Conservation (phyloP, 2,329 filamentous ascomycete genomes). For the Aspergillus pseudonomiae region DNA sequence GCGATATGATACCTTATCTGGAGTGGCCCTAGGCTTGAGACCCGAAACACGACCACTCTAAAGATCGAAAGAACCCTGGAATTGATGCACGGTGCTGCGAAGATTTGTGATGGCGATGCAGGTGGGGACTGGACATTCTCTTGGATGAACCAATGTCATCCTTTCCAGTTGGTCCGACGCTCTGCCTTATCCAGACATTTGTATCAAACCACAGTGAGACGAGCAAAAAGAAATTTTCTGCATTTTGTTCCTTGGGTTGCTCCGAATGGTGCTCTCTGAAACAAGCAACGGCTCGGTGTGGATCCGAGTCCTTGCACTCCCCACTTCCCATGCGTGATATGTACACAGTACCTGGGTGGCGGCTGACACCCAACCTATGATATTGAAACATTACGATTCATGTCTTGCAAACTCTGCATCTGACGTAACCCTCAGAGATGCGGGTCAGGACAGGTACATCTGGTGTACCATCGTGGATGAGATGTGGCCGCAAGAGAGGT, state of each 20-base stretch:
- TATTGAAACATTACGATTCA: not conserved
- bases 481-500: not conserved
- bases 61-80: not conserved
- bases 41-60: not conserved
- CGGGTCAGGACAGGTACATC: not conserved
- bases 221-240: not conserved
- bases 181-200: not conserved
- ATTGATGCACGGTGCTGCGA: not conserved
- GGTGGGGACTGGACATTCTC: not conserved
- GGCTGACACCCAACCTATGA: not conserved
- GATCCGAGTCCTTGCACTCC: not conserved
- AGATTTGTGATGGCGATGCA: not conserved
- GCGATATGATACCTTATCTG: constrained; percentile 1
- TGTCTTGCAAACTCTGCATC: not conserved
- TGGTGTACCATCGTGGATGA: not conserved
- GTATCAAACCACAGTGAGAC: not conserved
- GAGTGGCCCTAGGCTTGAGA: not conserved
- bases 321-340: not conserved
- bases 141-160: not conserved
- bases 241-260: not conserved
- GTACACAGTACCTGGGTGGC: not conserved
- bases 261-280: not conserved
- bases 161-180: not conserved
- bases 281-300: not conserved
- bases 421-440: not conserved